phyloP scores from a whole-genome alignment of 805 yeast species.

The Grigorovia yakushimaensis region DNA sequence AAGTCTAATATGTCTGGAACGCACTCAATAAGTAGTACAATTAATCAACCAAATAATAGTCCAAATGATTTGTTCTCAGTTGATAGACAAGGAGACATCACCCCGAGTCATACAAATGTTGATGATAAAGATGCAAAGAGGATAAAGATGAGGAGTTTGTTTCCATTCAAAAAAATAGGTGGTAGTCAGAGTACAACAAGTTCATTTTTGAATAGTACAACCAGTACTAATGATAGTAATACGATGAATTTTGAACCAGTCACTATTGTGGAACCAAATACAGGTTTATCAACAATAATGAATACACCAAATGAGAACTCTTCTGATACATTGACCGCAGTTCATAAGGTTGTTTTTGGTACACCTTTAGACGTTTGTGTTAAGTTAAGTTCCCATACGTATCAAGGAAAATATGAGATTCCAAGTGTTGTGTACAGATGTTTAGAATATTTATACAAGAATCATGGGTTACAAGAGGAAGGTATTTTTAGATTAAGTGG shows the following conservation, averaged over 20 bases:
- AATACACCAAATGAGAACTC: background rate
- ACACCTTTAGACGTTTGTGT: constrained; percentile 46
- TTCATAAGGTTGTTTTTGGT: constrained; percentile 43
- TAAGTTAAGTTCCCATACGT: constrained; percentile 38
- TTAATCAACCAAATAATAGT: background rate
- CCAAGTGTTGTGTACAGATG: constrained; percentile 78
- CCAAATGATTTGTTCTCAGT: background rate
- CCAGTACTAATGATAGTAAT: background rate
- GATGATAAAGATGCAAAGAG: constrained; percentile 35
- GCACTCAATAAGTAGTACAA: background rate
- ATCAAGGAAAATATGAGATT: constrained; percentile 29
- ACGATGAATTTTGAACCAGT: constrained; percentile 5
- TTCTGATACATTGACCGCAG: background rate
- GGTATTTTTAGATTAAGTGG: constrained; percentile 91
- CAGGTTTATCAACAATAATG: background rate
- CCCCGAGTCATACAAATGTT: constrained; percentile 7
- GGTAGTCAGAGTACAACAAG: background rate
- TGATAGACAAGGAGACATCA: background rate
- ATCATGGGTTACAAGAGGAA: constrained; percentile 73
- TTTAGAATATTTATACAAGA: constrained; percentile 50
- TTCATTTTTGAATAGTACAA: background rate
- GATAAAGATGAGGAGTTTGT: constrained; percentile 46
- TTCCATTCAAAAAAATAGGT: constrained; percentile 41
- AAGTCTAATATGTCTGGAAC: background rate
- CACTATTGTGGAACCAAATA: constrained; percentile 6